phyloP scores from a whole-genome alignment of 345 rosid genomes.

The Ceriops zippeliana region DNA sequence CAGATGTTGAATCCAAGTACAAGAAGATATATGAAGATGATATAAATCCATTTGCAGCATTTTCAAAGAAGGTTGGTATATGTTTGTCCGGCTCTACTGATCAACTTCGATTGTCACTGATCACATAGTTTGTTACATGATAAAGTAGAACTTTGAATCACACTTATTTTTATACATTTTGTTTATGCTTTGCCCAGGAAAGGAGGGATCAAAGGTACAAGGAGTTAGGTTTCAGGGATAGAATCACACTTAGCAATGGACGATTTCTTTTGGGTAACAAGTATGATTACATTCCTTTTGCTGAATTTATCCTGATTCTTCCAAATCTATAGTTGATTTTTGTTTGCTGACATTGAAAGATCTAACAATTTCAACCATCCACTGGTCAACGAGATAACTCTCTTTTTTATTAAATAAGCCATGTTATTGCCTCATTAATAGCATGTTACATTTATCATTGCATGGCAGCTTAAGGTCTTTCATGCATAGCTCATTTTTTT shows the following conservation, averaged over 20 bases:
- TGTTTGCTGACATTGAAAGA: too few relatives aligned
- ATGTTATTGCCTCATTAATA: background rate
- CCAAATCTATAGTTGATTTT: background rate
- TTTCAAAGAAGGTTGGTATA: slow-evolving; percentile 73
- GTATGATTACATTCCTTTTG: slow-evolving; percentile 34
- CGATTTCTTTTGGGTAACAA: slow-evolving; percentile 91
- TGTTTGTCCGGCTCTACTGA: slow-evolving; percentile 1
- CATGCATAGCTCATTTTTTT: background rate
- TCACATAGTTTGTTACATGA: background rate
- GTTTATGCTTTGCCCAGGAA: slow-evolving; percentile 40
- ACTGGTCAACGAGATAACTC: too few relatives aligned
- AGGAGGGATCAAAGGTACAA: slow-evolving; percentile 93
- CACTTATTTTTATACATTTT: background rate
- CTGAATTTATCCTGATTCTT: background rate
- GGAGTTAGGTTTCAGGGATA: slow-evolving; percentile 93
- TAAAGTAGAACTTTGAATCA: background rate
- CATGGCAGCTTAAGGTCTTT: background rate
- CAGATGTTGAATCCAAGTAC: slow-evolving; percentile 97
- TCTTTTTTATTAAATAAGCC: background rate
- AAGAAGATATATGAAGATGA: slow-evolving; percentile 97
- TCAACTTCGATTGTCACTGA: too few relatives aligned
- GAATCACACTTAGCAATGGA: slow-evolving; percentile 89
- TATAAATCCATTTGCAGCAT: slow-evolving; percentile 97
- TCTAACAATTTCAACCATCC: too few relatives aligned
- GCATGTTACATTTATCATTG: background rate